A percentile compares a stretch with the other conserved stretches of the same genome.
Conservation (phyloP, 495 filamentous ascomycete genomes). For the Aeminium ludgeri region DNA sequence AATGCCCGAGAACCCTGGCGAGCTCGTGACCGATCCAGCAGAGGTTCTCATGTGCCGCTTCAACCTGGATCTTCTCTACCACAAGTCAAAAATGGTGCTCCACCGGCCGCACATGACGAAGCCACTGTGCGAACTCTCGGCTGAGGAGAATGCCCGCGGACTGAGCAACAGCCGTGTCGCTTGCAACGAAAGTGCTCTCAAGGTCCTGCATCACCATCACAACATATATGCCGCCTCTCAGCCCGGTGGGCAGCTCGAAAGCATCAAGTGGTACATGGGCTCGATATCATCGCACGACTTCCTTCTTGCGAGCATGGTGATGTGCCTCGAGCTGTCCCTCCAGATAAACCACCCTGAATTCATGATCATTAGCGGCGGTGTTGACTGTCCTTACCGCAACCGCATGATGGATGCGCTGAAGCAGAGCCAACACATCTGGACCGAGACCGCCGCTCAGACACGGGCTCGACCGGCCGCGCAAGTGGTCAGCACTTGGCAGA, state of each 20-base stretch:
- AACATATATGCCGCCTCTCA: conserved; percentile 23
- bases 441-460: neutral
- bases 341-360: conserved; percentile 4
- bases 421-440: conserved; percentile 15
- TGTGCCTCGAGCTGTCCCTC: conserved; percentile 30
- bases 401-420: conserved; percentile 12
- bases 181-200: conserved; percentile 29
- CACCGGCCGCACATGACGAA: conserved; percentile 27
- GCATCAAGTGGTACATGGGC: conserved; percentile 33
- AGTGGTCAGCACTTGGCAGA: neutral
- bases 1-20: conserved; percentile 22
- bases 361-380: neutral
- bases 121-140: conserved; percentile 4
- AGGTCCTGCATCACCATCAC: conserved; percentile 27
- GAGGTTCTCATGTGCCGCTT: conserved; percentile 26
- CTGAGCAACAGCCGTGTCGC: conserved; percentile 24
- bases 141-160: conserved; percentile 6
- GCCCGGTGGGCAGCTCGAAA: conserved; percentile 28
- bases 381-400: conserved; percentile 3
- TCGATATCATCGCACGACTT: conserved; percentile 32
- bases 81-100: conserved; percentile 29
- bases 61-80: conserved; percentile 28
- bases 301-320: conserved; percentile 35
- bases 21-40: conserved; percentile 27
- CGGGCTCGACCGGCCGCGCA: neutral